Evolutionary conservation across 495 filamentous ascomycete species (phyloP).

Genomic region (Penicillium atrosanguineum): DNA sequence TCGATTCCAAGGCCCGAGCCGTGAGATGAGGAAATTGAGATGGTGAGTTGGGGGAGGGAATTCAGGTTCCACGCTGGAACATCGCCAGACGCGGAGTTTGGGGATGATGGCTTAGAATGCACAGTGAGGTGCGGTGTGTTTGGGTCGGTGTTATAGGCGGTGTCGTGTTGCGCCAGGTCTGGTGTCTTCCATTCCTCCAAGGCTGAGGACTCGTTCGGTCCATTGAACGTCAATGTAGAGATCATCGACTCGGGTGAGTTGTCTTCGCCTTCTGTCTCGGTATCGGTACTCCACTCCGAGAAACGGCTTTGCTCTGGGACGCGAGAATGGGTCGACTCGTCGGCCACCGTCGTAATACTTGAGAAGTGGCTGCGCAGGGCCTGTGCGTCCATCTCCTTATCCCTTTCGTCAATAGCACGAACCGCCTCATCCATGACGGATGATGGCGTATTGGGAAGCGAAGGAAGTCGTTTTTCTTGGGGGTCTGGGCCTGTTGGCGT

Average conservation of each 20-base stretch:
- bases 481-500: conserved; percentile 32
- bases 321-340: conserved; percentile 28
- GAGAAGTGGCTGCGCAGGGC: conserved; percentile 43
- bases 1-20: conserved; percentile 38
- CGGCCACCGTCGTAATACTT: conserved; percentile 39
- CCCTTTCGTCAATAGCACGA: conserved; percentile 38
- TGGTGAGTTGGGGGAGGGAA: conserved; percentile 29
- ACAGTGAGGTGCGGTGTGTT: conserved; percentile 41
- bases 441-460: conserved; percentile 46
- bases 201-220: conserved; percentile 15
- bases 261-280: conserved; percentile 28
- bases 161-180: conserved; percentile 23
- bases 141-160: conserved; percentile 31
- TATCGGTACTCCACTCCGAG: conserved; percentile 48
- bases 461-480: conserved; percentile 44
- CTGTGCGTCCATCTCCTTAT: conserved; percentile 34
- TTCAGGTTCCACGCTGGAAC: conserved; percentile 28
- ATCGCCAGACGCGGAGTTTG: conserved; percentile 30
- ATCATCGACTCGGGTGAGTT: conserved; percentile 40
- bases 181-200: conserved; percentile 26
- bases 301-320: conserved; percentile 41
- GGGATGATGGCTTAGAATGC: conserved; percentile 36
- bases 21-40: conserved; percentile 30
- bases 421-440: conserved; percentile 50
- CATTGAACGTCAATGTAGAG: conserved; percentile 32